Evolutionary conservation across 2,329 filamentous ascomycete genomes (phyloP), one percentile per base, ranked within the genome.

Genomic region (Aspergillus pseudoterreus): DNA sequence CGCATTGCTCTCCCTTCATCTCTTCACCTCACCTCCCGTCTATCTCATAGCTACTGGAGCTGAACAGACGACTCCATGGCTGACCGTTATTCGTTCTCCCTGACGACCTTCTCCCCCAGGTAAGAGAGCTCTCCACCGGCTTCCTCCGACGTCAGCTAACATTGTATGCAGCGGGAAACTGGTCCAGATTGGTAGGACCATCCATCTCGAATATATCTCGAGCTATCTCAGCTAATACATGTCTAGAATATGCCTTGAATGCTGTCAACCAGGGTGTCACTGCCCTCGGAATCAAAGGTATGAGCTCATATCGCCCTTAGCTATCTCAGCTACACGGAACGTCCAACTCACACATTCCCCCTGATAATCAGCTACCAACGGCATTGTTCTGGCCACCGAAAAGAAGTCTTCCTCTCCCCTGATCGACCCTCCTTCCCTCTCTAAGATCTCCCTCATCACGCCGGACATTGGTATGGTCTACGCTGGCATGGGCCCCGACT

Each of bases 391-490:
- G 60, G 94, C 94, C 57, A 99, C 94, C 59, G 94, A 99, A 79
- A 99, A 99, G 85, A 99, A 99, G 78, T 96, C 92, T 42, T 96
- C 92, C 35, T 96, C 94, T 45, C 92, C 94, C 48, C 88, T 99
- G 67, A 92, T 95, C 79, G 94, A 99, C 71, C 87, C 94, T 64
- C 84, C 88, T 65, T 97, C 94, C 38, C 86, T 96, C 60, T 94
- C 92, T 66, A 99, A 99, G 82, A 90, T 99, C 78, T 95, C 90
- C 72, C 85, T 95, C 72, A 92, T 99, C 78, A 99, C 94, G 44
- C 94, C 94, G 67, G 94, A 99, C 82, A 97, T 99, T 74, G 94
- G 94, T 73, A 96, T 97, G 90, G 94, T 99, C 66, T 99, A 99
- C 79, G 92, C 91, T 47, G 94, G 94, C 71, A 99, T 99, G 94